Evolutionary conservation across 257 asterid species (phyloP).

Genomic region (Solanum clarkiae): DNA sequence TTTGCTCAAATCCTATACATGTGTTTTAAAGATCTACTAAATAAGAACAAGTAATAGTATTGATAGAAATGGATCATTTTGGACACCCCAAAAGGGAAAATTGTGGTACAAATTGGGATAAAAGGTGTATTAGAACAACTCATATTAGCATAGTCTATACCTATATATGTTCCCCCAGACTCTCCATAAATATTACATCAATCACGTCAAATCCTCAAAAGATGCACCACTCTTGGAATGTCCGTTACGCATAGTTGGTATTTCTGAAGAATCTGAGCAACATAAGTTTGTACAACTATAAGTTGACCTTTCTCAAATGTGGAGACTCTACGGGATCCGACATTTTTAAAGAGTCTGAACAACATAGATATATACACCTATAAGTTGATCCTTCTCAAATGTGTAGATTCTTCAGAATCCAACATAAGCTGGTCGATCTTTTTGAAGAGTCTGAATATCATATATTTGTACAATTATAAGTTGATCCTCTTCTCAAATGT

Average conservation of each 20-base stretch:
- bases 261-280: not conserved
- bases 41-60: not conserved
- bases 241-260: not conserved
- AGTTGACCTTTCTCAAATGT: slow-evolving; percentile 40
- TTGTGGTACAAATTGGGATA: not conserved
- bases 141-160: not conserved
- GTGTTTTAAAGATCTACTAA: not conserved
- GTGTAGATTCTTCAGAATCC: slow-evolving; percentile 15
- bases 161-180: not conserved
- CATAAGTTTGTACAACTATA: slow-evolving; percentile 7
- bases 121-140: not conserved
- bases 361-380: slow-evolving; percentile 2
- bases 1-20: not conserved
- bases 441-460: not conserved
- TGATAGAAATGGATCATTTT: not conserved
- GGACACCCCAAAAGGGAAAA: not conserved
- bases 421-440: not conserved
- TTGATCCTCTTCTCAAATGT: slow-evolving; percentile 43
- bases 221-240: not conserved
- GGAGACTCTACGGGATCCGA: slow-evolving; percentile 44
- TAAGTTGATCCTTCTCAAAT: slow-evolving; percentile 40
- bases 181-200: not conserved
- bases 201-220: not conserved
- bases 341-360: not conserved
- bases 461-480: slow-evolving; percentile 6